phyloP scores from a whole-genome alignment of 805 yeast genomes.

The Nakazawaea sp. region DNA sequence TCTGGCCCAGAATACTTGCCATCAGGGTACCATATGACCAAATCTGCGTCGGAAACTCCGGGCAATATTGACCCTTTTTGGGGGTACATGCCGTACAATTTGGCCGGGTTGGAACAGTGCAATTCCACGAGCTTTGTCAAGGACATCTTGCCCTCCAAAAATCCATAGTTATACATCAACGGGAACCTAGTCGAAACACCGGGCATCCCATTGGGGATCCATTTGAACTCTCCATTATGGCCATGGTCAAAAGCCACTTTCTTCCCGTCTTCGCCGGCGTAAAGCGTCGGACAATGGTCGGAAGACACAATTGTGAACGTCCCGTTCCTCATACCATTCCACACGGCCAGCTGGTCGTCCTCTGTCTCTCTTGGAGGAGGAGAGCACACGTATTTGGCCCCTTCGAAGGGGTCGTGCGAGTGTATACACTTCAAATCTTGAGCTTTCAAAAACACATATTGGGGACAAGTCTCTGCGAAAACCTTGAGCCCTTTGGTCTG shows the following conservation, averaged over 20 bases:
- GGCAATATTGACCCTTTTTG: constrained; percentile 13
- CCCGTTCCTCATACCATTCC: constrained; percentile 15
- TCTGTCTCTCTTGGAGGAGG: constrained; percentile 16
- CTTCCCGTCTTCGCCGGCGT: constrained; percentile 14
- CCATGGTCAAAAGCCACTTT: constrained; percentile 14
- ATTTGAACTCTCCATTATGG: constrained; percentile 14
- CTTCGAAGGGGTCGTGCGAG: constrained; percentile 15
- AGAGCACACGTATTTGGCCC: constrained; percentile 16
- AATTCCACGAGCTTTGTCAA: constrained; percentile 10
- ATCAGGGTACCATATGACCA: constrained; percentile 16
- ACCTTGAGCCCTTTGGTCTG: constrained; percentile 14
- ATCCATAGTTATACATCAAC: constrained; percentile 14
- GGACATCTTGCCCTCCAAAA: constrained; percentile 11
- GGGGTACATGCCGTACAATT: constrained; percentile 11
- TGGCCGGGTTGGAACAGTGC: constrained; percentile 12
- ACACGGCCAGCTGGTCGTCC: constrained; percentile 13
- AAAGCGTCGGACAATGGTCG: constrained; percentile 16
- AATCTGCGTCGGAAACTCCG: constrained; percentile 15
- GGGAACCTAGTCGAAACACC: constrained; percentile 16
- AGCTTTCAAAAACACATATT: constrained; percentile 13
- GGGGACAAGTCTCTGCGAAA: constrained; percentile 17
- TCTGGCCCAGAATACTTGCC: constrained; percentile 11
- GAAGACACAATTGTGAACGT: constrained; percentile 15
- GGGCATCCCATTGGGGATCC: constrained; percentile 17
- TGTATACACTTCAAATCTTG: constrained; percentile 13